Evolutionary conservation across 2,329 filamentous ascomycete species (phyloP).

Genomic region (Chrysoporthe cubensis): DNA sequence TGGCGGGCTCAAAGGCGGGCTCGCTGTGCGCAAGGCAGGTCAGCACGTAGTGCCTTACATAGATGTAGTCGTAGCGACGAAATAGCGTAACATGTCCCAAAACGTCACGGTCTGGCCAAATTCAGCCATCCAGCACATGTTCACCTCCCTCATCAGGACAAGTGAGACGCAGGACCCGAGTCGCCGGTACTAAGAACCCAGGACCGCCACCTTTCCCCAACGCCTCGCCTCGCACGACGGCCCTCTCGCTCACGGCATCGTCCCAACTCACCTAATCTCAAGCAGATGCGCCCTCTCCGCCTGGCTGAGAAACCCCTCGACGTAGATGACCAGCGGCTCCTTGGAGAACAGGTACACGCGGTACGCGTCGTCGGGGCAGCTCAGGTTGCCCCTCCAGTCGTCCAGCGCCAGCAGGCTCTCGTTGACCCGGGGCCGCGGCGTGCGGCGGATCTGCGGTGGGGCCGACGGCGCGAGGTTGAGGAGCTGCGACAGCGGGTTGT

Average conservation of each 20-base stretch:
- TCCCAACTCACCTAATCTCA: constrained; percentile 51
- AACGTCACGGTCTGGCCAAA: constrained; percentile 6
- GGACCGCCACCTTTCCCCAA: not conserved
- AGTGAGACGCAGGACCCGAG: constrained; percentile 7
- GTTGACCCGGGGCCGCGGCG: constrained; percentile 52
- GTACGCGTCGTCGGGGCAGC: constrained; percentile 47
- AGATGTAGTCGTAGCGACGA: not conserved
- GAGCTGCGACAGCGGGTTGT: constrained; percentile 47
- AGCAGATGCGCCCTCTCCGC: constrained; percentile 52
- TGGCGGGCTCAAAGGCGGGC: constrained; percentile 54
- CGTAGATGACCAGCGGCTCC: constrained; percentile 57
- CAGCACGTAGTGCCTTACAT: not conserved
- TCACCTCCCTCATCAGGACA: constrained; percentile 10
- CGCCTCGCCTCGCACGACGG: not conserved
- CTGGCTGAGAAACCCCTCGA: constrained; percentile 54
- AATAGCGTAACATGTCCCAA: not conserved
- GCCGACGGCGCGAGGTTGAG: constrained; percentile 36
- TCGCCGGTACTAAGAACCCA: not conserved
- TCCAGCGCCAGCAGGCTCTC: constrained; percentile 57
- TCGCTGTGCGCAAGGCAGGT: constrained; percentile 39
- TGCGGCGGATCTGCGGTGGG: constrained; percentile 38
- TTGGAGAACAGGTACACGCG: constrained; percentile 52
- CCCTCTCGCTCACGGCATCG: not conserved
- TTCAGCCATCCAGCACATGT: not conserved
- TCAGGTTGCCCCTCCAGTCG: constrained; percentile 35